Evolutionary conservation across 805 yeast genomes (phyloP).

Genomic region (Schwanniomyces sp.): DNA sequence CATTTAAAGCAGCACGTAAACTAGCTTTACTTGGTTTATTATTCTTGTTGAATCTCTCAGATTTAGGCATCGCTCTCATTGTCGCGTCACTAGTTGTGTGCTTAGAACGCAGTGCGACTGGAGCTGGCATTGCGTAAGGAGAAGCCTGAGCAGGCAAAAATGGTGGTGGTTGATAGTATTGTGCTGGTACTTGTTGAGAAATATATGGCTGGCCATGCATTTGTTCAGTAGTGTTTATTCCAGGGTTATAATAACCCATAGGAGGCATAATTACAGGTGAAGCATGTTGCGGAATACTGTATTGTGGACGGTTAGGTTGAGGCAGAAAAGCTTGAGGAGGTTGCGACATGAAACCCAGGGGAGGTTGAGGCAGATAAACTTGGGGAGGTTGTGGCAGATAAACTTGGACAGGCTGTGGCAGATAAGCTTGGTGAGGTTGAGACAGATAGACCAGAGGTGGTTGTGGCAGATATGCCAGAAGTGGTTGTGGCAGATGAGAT

Average conservation of each 20-base stretch:
- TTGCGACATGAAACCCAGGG: background rate
- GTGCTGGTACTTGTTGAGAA: background rate
- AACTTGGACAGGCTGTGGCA: background rate
- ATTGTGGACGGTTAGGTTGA: background rate
- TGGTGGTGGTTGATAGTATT: background rate
- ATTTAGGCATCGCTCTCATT: constrained; percentile 48
- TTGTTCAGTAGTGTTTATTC: background rate
- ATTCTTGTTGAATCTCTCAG: constrained; percentile 37
- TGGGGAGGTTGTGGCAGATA: background rate
- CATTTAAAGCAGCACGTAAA: constrained; percentile 62
- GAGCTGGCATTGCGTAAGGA: background rate
- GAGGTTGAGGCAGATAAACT: background rate
- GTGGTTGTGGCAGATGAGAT: background rate
- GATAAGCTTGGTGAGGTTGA: background rate
- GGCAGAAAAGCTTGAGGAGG: background rate
- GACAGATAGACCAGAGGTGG: background rate
- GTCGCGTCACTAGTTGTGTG: constrained; percentile 43
- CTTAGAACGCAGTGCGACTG: constrained; percentile 5
- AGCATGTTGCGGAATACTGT: background rate
- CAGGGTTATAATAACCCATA: background rate
- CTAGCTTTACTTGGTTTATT: constrained; percentile 51
- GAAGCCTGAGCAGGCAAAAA: background rate
- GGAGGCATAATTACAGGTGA: background rate
- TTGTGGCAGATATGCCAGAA: background rate
- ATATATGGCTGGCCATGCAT: background rate